Conservation (phyloP, 371 early-diverging fungal genomes). For the Mycotypha africana region DNA sequence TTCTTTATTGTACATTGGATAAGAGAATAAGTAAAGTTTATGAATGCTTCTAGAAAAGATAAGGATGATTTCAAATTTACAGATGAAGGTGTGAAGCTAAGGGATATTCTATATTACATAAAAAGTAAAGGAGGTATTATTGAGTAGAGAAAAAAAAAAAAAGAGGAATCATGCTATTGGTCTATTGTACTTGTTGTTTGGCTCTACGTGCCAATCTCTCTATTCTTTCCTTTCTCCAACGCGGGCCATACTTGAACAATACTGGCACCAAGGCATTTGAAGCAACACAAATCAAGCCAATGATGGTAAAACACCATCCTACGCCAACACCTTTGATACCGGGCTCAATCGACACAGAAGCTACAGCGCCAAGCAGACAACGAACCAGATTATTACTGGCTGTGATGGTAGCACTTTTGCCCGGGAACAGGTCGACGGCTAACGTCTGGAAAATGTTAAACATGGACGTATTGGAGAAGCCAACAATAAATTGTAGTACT, state of each 20-base stretch:
- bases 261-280: conserved; percentile 1
- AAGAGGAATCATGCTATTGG: neutral
- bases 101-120: too few relatives aligned
- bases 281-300: conserved; percentile 15
- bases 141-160: too few relatives aligned
- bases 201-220: conserved; percentile 1
- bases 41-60: too few relatives aligned
- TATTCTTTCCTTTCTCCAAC: conserved; percentile 14
- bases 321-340: conserved; percentile 26
- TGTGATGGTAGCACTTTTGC: conserved; percentile 36
- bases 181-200: neutral
- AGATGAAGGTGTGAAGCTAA: too few relatives aligned
- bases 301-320: conserved; percentile 31
- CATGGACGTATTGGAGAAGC: conserved; percentile 6
- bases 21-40: too few relatives aligned
- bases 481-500: conserved; percentile 21
- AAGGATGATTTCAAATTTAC: too few relatives aligned
- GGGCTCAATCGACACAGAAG: conserved; percentile 15
- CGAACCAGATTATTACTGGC: conserved; percentile 38
- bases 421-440: conserved; percentile 32
- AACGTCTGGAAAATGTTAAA: conserved; percentile 28
- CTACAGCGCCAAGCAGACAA: conserved; percentile 19
- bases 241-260: conserved; percentile 12
- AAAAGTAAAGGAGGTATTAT: too few relatives aligned
- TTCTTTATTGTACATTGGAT: too few relatives aligned